Base-by-base conservation (phyloP, 768 basidiomycete species). In the Rhodotorula diobovata region DNA sequence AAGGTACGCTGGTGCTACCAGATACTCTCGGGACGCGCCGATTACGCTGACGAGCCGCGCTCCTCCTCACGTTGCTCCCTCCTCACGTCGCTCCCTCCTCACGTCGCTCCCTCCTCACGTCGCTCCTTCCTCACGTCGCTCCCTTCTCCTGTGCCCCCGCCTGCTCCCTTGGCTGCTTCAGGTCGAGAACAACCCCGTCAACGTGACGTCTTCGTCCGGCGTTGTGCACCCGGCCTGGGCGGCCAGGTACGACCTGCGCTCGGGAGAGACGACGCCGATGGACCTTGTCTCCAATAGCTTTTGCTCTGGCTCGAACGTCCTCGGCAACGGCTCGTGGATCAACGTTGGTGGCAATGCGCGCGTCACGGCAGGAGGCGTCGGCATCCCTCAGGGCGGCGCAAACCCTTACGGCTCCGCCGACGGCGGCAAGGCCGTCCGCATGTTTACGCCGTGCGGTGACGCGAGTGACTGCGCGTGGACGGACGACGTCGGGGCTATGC, bases 401-500 rank as follows among this genome's bases (percentile, higher is more conserved):
- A 87, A 88, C 76, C 76, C 77, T 3, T 87, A 87, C 66, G 84
- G 88, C 37, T 75, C 89, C 1, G 61, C 86, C 73, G 91, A 92
- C 77, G 92, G 94, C 61, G 70, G 70, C 0, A 43, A 65, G n/a
- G 70, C 67, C 1, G 51, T 59, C 0, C 32, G 74, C 3, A 34
- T 67, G 34, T 46, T 96, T 70, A 87, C 88, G 76, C 89, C 92
- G 7, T 94, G 93, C 79, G 84, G 87, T 63, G 86, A 87, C 73
- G 83, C 81, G 28, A 80, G 76, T 18, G 41, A 43, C 30, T 89
- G 87, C 79, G 82, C 88, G 56, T 73, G 72, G 88, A 61, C 78
- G 8, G 76, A 86, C 45, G 73, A 68, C 16, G 51, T 66, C 37
- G 46, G 48, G 30, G 72, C 59, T 2, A 73, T 75, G 53, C 65